phyloP scores from a whole-genome alignment of 1,139 yeast genomes.

The Kodamaea alishanica region DNA sequence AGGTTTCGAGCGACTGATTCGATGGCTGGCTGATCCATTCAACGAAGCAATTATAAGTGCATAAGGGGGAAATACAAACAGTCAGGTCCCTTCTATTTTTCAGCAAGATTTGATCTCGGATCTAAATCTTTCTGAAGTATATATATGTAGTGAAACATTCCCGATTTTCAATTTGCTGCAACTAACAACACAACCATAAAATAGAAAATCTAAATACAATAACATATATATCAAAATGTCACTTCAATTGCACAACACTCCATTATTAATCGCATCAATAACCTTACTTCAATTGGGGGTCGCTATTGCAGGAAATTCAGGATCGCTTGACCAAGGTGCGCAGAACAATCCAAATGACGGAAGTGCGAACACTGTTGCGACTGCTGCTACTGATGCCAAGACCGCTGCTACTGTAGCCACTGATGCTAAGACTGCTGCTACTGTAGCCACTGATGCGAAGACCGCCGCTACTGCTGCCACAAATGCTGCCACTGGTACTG shows the following conservation, averaged over 20 bases:
- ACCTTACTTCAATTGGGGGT: slow-evolving; percentile 11
- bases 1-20: too few species aligned
- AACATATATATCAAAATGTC: slow-evolving; percentile 12
- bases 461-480: slow-evolving; percentile 22
- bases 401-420: slow-evolving; percentile 19
- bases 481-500: slow-evolving; percentile 11
- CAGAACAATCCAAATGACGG: slow-evolving; percentile 1
- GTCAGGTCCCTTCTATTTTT: too few species aligned
- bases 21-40: too few species aligned
- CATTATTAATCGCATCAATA: slow-evolving; percentile 15
- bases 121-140: too few species aligned
- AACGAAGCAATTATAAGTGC: too few species aligned
- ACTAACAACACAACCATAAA: background rate
- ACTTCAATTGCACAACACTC: slow-evolving; percentile 15
- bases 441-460: slow-evolving; percentile 17
- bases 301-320: slow-evolving; percentile 14
- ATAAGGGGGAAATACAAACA: too few species aligned
- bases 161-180: too few species aligned
- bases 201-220: background rate
- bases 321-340: slow-evolving; percentile 9
- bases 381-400: slow-evolving; percentile 7
- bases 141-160: too few species aligned
- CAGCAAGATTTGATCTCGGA: too few species aligned
- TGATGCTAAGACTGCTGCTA: slow-evolving; percentile 15
- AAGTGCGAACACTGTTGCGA: background rate